Evolutionary conservation across 352 stramenopile species (phyloP).

Genomic region (Globisporangium recalcitrans): DNA sequence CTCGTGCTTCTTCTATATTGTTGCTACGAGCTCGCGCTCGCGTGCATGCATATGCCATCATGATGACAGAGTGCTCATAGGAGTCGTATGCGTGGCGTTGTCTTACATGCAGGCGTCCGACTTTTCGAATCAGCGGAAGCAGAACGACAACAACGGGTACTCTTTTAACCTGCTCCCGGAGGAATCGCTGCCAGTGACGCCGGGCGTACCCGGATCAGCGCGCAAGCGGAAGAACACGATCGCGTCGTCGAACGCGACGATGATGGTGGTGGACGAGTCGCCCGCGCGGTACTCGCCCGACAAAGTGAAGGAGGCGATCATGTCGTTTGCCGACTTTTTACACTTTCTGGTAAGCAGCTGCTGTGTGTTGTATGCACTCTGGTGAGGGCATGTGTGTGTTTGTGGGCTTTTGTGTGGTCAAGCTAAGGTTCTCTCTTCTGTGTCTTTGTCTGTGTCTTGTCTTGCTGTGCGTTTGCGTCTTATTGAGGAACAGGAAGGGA

Average conservation of each 20-base stretch:
- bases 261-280: constrained; percentile 29
- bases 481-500: constrained; percentile 76
- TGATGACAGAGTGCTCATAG: not conserved
- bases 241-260: constrained; percentile 16
- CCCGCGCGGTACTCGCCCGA: constrained; percentile 64
- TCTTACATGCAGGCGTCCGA: constrained; percentile 19
- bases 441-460: constrained; percentile 20
- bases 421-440: constrained; percentile 30
- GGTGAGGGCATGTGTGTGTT: not conserved
- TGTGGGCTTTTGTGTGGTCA: not conserved
- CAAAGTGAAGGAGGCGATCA: constrained; percentile 72
- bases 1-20: not conserved
- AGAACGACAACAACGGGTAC: constrained; percentile 27
- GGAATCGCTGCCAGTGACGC: constrained; percentile 19
- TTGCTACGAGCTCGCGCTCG: not conserved
- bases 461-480: constrained; percentile 11
- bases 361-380: not conserved
- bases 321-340: constrained; percentile 76
- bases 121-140: constrained; percentile 26
- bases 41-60: not conserved
- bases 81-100: not conserved
- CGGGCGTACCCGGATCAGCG: constrained; percentile 17
- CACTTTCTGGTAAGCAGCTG: constrained; percentile 68
- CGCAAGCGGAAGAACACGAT: constrained; percentile 27
- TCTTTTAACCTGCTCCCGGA: constrained; percentile 59